Conservation (phyloP, 192 early-diverging fungal genomes). For the Neocallimastix lanati region DNA sequence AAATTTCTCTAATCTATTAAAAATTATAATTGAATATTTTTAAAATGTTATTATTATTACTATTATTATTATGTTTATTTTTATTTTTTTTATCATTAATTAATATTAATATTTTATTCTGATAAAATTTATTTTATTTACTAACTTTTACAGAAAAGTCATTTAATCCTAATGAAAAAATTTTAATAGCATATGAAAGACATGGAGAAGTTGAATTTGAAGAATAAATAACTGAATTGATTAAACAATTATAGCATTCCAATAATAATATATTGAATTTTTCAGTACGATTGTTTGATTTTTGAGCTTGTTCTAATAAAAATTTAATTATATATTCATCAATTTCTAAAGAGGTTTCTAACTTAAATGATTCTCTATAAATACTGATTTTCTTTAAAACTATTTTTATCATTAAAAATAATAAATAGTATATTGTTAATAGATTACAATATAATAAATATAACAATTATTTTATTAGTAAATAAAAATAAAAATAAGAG, state of each 20-base stretch:
- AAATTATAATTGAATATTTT: no score
- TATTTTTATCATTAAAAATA: no score
- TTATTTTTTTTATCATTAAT: no score
- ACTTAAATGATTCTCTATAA: not conserved
- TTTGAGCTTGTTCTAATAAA: not conserved
- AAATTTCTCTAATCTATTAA: not conserved
- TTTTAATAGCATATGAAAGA: not conserved
- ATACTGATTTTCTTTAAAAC: not conserved
- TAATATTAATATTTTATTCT: no score
- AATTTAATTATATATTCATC: not conserved
- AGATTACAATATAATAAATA: no score
- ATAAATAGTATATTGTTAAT: no score
- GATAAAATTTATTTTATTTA: not conserved
- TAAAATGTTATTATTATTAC: no score
- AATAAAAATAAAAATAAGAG: no score
- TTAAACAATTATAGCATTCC: not conserved
- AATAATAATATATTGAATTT: not conserved
- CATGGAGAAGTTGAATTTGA: not conserved
- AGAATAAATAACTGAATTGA: not conserved
- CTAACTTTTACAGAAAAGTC: not conserved
- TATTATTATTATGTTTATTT: no score
- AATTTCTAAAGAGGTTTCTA: not conserved
- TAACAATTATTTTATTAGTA: no score
- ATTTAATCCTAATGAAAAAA: not conserved
- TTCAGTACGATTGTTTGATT: not conserved